These are phyloP conservation scores for Symbiotaphrina buchneri DNA, from an alignment of 495 filamentous ascomycete species.

Conservation along the genomic window DNA sequence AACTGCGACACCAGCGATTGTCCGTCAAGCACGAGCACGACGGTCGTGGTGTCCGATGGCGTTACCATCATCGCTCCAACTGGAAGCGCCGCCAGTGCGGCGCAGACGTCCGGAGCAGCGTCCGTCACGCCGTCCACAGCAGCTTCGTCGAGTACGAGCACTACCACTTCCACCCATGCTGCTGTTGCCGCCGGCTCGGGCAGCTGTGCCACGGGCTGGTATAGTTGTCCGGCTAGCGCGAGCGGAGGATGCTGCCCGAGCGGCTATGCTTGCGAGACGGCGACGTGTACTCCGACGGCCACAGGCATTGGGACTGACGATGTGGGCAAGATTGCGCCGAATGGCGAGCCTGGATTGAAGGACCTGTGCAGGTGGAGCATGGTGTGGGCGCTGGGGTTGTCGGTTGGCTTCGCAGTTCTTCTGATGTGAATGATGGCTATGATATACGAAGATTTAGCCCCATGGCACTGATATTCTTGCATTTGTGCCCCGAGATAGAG, in stretches of 20 bases:
- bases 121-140: not conserved
- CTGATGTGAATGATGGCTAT: no score
- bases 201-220: slow-evolving; percentile 59
- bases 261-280: slow-evolving; percentile 46
- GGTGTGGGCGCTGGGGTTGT: no score
- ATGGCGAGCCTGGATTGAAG: no score
- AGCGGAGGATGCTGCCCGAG: slow-evolving; percentile 62
- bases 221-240: slow-evolving; percentile 36
- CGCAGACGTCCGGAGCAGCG: not conserved
- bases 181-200: slow-evolving; percentile 6
- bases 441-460: no score
- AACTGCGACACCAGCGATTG: slow-evolving; percentile 57
- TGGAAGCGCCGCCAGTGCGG: slow-evolving; percentile 11
- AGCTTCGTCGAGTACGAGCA: not conserved
- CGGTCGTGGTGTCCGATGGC: slow-evolving; percentile 34
- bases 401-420: no score
- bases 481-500: no score
- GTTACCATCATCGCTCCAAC: slow-evolving; percentile 44
- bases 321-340: slow-evolving; percentile 2
- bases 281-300: slow-evolving; percentile 37
- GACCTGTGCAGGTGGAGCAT: no score
- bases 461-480: no score
- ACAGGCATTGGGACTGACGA: slow-evolving; percentile 2
- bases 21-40: slow-evolving; percentile 33
- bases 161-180: slow-evolving; percentile 7